Base-by-base conservation (phyloP, 768 basidiomycete genomes). In the Boletus eberwhitei region DNA sequence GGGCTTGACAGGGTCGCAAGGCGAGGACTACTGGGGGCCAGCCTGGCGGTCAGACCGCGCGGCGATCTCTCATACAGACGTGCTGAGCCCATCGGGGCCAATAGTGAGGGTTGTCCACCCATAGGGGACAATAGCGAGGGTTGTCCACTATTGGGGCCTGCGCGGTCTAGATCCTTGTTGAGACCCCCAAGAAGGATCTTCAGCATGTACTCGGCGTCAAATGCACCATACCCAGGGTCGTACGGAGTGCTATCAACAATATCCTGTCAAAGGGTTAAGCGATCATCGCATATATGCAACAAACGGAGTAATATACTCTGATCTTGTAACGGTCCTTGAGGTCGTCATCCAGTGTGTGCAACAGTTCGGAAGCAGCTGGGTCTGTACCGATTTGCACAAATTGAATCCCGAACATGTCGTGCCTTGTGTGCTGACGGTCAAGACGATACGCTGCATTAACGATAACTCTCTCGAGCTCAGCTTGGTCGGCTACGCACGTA, bases 211-310 rank as follows among this genome's bases (percentile, higher is more conserved):
- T 71, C 71, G 9, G 71, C 67, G 55, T 72, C 65, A 22, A 71
- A 71, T 5, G 43, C 54, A 53, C 71, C 71, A 5, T 65, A 54
- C 17, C 51, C 61, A 40, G 63, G 69, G 45, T 72, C 67, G 44
- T 55, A 79, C 9, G 73, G 72, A 5, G 76, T 77, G 36, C 76
- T 75, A 61, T 79, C 79, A 8, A 81, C 77, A 29, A 80, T 74
- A 54, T 81, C 79, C 66, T 78, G 55, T 41, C 11, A 17, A 45
- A 14, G 4, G 2, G 13, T 52, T 63, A 5, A 60, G 48, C 42
- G 5, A 31, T 19, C 21, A n/a, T 37, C 22, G 8, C 24, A 21
- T 11, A 35, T 11, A n/a, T 24, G n/a, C 8, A 29, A 17, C 0
- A 8, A 41, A 17, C 1, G 12, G 24, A 39, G 24, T 9, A 6